Base-by-base conservation (phyloP, 75 land plant genomes). In the Pinus tabuliformis region DNA sequence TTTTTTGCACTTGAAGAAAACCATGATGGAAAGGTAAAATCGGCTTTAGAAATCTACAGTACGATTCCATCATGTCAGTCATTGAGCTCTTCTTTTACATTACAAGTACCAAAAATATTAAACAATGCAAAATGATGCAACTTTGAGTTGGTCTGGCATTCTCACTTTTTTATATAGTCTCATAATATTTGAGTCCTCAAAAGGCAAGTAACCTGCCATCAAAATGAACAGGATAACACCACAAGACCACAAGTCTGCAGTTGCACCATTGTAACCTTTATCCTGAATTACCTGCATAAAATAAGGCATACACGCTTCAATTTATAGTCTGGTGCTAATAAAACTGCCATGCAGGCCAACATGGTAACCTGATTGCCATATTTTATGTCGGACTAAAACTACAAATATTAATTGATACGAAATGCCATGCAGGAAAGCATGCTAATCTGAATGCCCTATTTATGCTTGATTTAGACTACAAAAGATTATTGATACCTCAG, bases 231-330 rank as follows among this genome's bases (percentile, higher is more conserved):
- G 88, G 62, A 93, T 87, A 21, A 93, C 94, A 16, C 96, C 96
- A 81, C 94, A 93, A 20, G 96, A 93, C 96, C 96, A 93, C 20
- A 93, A 63, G 88, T 93, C 96, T 36, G 96, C 96, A 74, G 90
- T 85, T n/a, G 91, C 88, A 87, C 96, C 96, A 84, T 89, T 90
- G 87, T 93, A 93, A 61, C 96, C 96, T 49, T 85, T 76, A 58
- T 84, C 33, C 39, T 83, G 72, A 36, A 93, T 60, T 2, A 93
- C 90, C 93, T 92, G 78, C 1, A 56, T 49, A 49, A 49, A 49
- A 49, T 49, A 49, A 49, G 52, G 52, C 52, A 49, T 8, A 49
- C 9, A 49, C 2, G 52, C 11, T 49, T 49, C 52, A 7, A 8
- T 49, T 49, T 49, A 49, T 49, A 49, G 52, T 49, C 52, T 9